Evolutionary conservation across 2,329 filamentous ascomycete species (phyloP).

Genomic region (Esteya vermicola): DNA sequence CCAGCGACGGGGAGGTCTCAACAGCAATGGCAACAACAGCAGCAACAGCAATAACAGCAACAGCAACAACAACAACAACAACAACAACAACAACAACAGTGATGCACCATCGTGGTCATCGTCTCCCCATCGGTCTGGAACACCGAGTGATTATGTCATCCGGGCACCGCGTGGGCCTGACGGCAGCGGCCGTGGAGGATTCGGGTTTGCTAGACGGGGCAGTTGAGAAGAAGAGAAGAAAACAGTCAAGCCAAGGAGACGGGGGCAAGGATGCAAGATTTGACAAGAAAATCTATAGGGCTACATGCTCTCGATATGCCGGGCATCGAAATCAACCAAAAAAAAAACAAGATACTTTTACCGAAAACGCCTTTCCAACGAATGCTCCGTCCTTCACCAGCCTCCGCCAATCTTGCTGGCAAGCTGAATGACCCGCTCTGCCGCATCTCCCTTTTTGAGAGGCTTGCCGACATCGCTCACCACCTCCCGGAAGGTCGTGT

Average conservation of each 20-base stretch:
- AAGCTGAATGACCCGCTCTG: slow-evolving; percentile 73
- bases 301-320: too few relatives aligned
- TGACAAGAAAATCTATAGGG: slow-evolving; percentile 4
- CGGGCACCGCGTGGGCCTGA: slow-evolving; percentile 69
- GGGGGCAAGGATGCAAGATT: background rate
- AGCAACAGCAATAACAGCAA: slow-evolving; percentile 13
- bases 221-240: slow-evolving; percentile 14
- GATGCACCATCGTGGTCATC: slow-evolving; percentile 11
- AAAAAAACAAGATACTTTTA: background rate
- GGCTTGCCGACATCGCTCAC: slow-evolving; percentile 88
- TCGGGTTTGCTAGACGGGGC: slow-evolving; percentile 58
- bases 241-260: background rate
- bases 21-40: slow-evolving; percentile 14
- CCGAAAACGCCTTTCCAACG: background rate
- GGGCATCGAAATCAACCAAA: background rate
- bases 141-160: slow-evolving; percentile 50
- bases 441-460: slow-evolving; percentile 44
- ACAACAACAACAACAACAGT: slow-evolving; percentile 9
- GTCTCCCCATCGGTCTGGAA: slow-evolving; percentile 25
- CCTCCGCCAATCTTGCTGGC: slow-evolving; percentile 86
- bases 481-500: slow-evolving; percentile 82
- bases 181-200: slow-evolving; percentile 59
- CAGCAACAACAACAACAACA: slow-evolving; percentile 10
- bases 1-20: too few relatives aligned
- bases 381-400: slow-evolving; percentile 44